Evolutionary conservation across 148 eudicot species (phyloP), one percentile per base, ranked within the genome.

Genomic region (Spergularia bocconei): DNA sequence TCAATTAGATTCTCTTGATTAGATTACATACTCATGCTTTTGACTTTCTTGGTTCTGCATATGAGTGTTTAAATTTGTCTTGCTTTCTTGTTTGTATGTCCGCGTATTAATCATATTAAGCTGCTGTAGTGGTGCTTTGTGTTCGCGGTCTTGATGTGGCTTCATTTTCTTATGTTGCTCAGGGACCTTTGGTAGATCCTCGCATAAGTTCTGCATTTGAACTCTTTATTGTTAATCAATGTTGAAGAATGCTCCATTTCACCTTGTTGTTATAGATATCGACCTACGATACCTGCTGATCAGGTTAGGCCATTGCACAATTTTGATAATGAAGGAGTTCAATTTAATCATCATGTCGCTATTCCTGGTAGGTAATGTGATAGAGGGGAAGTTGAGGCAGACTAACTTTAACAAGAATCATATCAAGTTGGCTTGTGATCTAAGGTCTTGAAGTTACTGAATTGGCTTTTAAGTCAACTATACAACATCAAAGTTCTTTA

Each of bases 211-310:
- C 33, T 29, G 33, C 33, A 29, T 29, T 29, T 29, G 33, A 29
- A 41, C 47, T 41, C 63, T 59, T 59, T 9, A 17, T 25, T 62
- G 14, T 25, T 20, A 21, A 60, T 50, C 69, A 14, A 8, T 21
- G 25, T 11, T 8, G 3, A 67, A n/a, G 16, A 25, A 11, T 25
- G 3, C 44, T 68, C 57, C 15, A 11, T 68, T 67, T 66, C 17
- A 54, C 53, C 20, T 60, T 47, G 4, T 69, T 29, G 3, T 60
- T 79, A 38, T 63, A 79, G 82, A 38, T 80, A 80, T 80, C 82
- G 75, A 57, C 75, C 82, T 29, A 76, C 82, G 6, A 70, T 80
- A 54, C 79, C 82, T 9, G 82, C 62, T 47, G 82, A 80, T 59
- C 82, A 80, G 70, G 79, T 80, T 44, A 70, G 71, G 67, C 79